These are phyloP conservation scores for Blastobotrys aristatus DNA, from an alignment of 1,139 yeast genomes.

Conservation along the genomic window DNA sequence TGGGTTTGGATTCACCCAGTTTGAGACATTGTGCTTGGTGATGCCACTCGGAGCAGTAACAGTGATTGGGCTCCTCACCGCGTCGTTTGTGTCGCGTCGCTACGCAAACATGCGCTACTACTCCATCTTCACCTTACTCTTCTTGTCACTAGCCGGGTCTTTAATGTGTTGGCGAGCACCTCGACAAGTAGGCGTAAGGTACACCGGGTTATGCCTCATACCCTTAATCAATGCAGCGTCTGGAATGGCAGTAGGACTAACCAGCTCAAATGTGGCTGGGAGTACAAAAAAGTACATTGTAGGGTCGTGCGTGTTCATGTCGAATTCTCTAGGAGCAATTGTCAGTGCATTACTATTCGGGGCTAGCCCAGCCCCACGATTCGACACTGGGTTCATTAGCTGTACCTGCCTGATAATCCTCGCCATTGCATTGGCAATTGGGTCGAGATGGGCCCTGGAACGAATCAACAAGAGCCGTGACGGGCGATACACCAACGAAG, in stretches of 20 bases:
- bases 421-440: too few relatives aligned
- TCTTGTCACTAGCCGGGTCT: constrained; percentile 11
- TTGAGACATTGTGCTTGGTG: constrained; percentile 38
- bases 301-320: constrained; percentile 54
- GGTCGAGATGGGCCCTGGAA: constrained; percentile 33
- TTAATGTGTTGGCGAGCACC: constrained; percentile 14
- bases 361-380: constrained; percentile 12
- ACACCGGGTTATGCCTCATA: constrained; percentile 12
- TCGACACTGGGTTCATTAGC: constrained; percentile 8
- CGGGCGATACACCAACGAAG: constrained; percentile 16
- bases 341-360: constrained; percentile 45
- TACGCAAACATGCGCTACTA: not conserved
- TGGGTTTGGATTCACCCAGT: constrained; percentile 35
- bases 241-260: constrained; percentile 34
- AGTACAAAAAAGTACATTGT: constrained; percentile 60
- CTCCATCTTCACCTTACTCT: not conserved
- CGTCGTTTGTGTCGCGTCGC: not conserved
- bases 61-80: not conserved
- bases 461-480: constrained; percentile 43
- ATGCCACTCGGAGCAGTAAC: constrained; percentile 36
- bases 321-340: constrained; percentile 61
- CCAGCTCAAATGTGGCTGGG: constrained; percentile 55
- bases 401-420: constrained; percentile 33
- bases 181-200: constrained; percentile 8
- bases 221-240: not conserved